Conservation (phyloP, 768 basidiomycete species). For the Dioszegia hungarica region DNA sequence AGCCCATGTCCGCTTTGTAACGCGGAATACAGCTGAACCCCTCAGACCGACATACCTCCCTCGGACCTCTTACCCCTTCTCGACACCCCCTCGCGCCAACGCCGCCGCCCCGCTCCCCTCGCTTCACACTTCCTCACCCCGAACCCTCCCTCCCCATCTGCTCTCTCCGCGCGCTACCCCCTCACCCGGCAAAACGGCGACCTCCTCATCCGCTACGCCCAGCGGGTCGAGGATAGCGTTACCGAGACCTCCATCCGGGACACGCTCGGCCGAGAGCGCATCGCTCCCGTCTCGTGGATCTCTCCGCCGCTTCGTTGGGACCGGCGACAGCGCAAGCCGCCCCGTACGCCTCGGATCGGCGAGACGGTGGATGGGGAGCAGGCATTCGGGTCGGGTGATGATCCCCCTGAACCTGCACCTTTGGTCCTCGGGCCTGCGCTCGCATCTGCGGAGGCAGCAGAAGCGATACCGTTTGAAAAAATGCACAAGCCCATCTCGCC, state of each 20-base stretch:
- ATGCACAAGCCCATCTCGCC: not conserved
- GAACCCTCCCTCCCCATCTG: not conserved
- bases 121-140: not conserved
- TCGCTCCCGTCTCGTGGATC: conserved; percentile 3
- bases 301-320: too few species aligned
- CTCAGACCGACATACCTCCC: too few species aligned
- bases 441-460: too few species aligned
- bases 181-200: not conserved
- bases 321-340: too few species aligned
- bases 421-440: too few species aligned
- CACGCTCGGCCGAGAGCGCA: not conserved
- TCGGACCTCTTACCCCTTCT: not conserved
- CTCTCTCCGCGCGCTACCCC: not conserved
- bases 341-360: too few species aligned
- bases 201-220: not conserved
- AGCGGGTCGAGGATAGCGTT: not conserved
- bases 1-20: too few species aligned
- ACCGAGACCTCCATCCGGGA: not conserved
- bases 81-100: not conserved
- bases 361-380: not conserved
- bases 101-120: not conserved
- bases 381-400: not conserved
- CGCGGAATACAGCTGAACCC: too few species aligned
- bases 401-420: too few species aligned
- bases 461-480: too few species aligned